Base-by-base conservation (phyloP, 345 rosid species). In the Hibiscus trionum region DNA sequence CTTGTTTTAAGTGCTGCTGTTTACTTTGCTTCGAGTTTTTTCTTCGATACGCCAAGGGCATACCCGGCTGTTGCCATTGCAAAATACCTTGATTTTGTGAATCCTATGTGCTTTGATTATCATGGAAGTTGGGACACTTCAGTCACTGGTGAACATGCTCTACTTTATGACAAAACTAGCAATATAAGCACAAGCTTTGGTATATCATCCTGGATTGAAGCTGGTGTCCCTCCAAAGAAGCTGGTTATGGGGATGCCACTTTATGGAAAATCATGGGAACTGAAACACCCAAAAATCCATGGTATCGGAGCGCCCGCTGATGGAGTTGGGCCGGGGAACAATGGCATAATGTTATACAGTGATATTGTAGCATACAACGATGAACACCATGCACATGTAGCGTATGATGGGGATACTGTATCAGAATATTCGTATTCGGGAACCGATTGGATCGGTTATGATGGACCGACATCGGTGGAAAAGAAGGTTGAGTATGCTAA, bases 401-500 rank as follows among this genome's bases (percentile, higher is more conserved):
- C 12, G 14, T 27, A 49, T 19, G 53, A 61, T 5, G 5, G 6
- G 21, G 72, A 68, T 1, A 86, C 83, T 0, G 81, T 84, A 15
- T 86, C 88, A 0, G 58, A 80, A 9, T 86, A 88, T 39, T 82
- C 88, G 0, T 83, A 61, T 31, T 72, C 70, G 0, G 83, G 83
- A 35, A 37, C 73, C 12, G 27, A 76, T 1, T 86, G 87, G 90
- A 69, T 86, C 29, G 82, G 84, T 3, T 86, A 84, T 19, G 89
- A 86, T 61, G 83, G 70, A 27, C 24, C 70, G 16, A 46, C 11
- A 26, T 66, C 57, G 60, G 11, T 73, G 69, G 5, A 78, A 75
- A 63, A 84, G 87, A 91, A 91, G 81, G 80, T 89, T 5, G 35
- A 62, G 62, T 85, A 83, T 15, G 89, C 93, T 53, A 81, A 86